Conservation (phyloP, 2,329 filamentous ascomycete species). For the Apiospora koreana region DNA sequence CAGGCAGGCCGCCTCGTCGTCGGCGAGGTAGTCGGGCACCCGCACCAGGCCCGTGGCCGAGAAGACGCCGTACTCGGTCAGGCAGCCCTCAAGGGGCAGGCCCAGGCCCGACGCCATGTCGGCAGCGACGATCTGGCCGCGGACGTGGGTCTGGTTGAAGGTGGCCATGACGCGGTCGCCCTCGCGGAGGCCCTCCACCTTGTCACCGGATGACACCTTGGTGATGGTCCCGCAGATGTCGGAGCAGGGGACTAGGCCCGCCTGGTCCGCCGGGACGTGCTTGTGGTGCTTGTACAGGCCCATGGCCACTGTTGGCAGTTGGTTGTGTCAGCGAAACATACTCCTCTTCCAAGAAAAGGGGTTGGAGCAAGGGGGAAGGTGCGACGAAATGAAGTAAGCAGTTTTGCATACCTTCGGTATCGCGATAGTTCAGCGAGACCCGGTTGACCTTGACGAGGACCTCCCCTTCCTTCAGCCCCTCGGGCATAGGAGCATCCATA, state of each 20-base stretch:
- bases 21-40: slow-evolving; percentile 56
- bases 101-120: slow-evolving; percentile 61
- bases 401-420: slow-evolving; percentile 44
- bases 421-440: slow-evolving; percentile 52
- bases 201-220: slow-evolving; percentile 30
- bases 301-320: slow-evolving; percentile 54
- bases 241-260: slow-evolving; percentile 62
- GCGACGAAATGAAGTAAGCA: too few relatives aligned
- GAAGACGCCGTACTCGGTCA: slow-evolving; percentile 63
- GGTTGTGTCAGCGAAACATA: not conserved
- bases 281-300: slow-evolving; percentile 69
- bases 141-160: slow-evolving; percentile 59
- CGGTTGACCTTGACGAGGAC: slow-evolving; percentile 49
- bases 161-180: slow-evolving; percentile 69
- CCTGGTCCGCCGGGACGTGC: slow-evolving; percentile 40
- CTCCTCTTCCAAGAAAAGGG: too few relatives aligned
- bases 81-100: slow-evolving; percentile 57
- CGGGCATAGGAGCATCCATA: slow-evolving; percentile 44
- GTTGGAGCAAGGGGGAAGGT: too few relatives aligned
- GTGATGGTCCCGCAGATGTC: slow-evolving; percentile 69
- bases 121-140: slow-evolving; percentile 57
- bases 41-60: slow-evolving; percentile 55
- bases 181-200: slow-evolving; percentile 43
- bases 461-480: slow-evolving; percentile 48
- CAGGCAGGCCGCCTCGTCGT: slow-evolving; percentile 61